Conservation (phyloP, 2,329 filamentous ascomycete species). For the Didymellaceae sp. region DNA sequence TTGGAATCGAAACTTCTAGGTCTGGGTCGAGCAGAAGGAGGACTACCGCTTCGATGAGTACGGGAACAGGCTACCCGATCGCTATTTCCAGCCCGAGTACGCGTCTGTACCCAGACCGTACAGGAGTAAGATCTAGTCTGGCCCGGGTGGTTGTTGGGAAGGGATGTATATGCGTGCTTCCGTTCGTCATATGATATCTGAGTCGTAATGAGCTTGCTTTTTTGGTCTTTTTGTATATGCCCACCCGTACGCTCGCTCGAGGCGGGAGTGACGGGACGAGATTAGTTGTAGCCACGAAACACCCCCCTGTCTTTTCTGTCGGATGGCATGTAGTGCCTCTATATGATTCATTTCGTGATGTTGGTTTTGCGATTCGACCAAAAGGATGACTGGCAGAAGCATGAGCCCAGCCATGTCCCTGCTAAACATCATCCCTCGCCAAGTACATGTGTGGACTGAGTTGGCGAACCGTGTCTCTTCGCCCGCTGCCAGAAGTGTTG, state of each 20-base stretch:
- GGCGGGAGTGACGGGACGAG: background rate
- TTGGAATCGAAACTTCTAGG: constrained; percentile 20
- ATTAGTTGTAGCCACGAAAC: constrained; percentile 2
- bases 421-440: no score
- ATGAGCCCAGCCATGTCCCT: no score
- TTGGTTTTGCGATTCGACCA: no score
- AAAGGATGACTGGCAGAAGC: no score
- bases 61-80: constrained; percentile 44
- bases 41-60: constrained; percentile 46
- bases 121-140: constrained; percentile 40
- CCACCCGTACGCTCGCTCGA: background rate
- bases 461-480: no score
- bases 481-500: no score
- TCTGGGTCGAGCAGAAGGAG: constrained; percentile 48
- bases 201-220: constrained; percentile 21
- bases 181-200: no score
- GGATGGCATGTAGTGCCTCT: background rate
- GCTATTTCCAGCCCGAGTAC: constrained; percentile 30
- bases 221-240: constrained; percentile 14
- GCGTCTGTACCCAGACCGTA: constrained; percentile 29
- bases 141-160: no score
- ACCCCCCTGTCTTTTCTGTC: constrained; percentile 1
- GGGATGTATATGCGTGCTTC: no score
- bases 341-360: no score
- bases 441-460: no score